Conservation (phyloP, 345 rosid species). For the Dovyalis caffra region DNA sequence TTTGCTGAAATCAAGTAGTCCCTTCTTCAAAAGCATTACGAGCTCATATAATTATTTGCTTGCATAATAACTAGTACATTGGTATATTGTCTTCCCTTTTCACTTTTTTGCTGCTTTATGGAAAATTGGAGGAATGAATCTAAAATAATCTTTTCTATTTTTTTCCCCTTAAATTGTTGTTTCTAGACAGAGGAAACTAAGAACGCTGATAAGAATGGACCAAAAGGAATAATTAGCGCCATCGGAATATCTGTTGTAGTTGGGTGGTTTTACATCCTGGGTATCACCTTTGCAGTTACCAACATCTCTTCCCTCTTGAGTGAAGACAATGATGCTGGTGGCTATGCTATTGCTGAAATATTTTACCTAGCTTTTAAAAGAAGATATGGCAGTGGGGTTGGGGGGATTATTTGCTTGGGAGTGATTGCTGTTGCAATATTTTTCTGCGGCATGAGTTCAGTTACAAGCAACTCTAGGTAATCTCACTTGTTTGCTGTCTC, state of each 20-base stretch:
- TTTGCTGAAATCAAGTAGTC: neutral
- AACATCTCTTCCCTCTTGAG: constrained; percentile 72
- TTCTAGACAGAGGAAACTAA: constrained; percentile 93
- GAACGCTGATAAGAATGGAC: constrained; percentile 86
- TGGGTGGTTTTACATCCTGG: constrained; percentile 93
- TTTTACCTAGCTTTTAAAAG: constrained; percentile 79
- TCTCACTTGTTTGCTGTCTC: neutral
- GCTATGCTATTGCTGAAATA: constrained; percentile 88
- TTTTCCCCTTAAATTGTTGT: neutral
- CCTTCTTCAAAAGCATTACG: constrained; percentile 2
- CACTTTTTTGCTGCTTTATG: neutral
- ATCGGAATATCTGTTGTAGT: constrained; percentile 85
- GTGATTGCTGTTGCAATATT: constrained; percentile 85
- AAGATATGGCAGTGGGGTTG: constrained; percentile 82
- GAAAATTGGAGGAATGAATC: constrained; percentile 11
- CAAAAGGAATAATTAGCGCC: constrained; percentile 80
- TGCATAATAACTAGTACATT: neutral
- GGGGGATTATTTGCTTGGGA: constrained; percentile 87
- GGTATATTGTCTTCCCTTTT: neutral
- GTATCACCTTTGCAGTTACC: constrained; percentile 84
- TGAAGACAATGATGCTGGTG: constrained; percentile 75
- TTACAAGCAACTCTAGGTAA: constrained; percentile 95
- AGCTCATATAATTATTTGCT: neutral
- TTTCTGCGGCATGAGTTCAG: constrained; percentile 97
- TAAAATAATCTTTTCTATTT: constrained; percentile 8